Evolutionary conservation across 345 rosid species (phyloP).

Genomic region (Citrus sp.): DNA sequence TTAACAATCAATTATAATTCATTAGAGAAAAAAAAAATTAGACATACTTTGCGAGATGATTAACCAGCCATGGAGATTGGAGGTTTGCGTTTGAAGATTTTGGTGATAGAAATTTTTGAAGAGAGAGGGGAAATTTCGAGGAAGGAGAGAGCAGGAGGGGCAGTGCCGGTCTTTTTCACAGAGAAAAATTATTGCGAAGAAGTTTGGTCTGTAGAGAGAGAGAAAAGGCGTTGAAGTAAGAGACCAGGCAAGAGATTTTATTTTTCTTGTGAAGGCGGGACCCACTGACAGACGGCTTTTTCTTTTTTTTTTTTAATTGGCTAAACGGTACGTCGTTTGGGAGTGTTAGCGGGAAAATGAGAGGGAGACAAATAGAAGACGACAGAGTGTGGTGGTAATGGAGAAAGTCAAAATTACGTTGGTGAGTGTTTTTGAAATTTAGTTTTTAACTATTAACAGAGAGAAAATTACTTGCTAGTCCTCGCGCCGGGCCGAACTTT

Average conservation of each 20-base stretch:
- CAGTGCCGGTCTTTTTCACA: background rate
- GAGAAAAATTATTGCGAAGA: background rate
- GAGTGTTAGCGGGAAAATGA: background rate
- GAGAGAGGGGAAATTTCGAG: constrained; percentile 8
- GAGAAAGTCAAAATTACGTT: background rate
- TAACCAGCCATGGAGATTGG: background rate
- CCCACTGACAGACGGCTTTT: background rate
- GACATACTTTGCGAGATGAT: background rate
- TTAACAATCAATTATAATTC: background rate
- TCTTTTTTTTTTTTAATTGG: fast-evolving
- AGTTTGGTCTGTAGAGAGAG: background rate
- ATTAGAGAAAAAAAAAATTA: no score
- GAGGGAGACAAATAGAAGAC: background rate
- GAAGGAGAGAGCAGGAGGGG: constrained; percentile 10
- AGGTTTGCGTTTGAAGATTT: background rate
- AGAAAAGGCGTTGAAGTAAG: no score
- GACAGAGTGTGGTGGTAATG: background rate
- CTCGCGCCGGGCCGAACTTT: background rate
- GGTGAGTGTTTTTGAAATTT: no score
- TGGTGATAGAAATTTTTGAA: background rate
- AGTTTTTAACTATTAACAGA: no score
- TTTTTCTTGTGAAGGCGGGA: background rate
- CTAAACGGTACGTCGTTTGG: background rate
- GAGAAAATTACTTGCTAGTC: background rate
- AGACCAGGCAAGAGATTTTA: no score